phyloP scores from a whole-genome alignment of 75 land plant species.

The Larix kaempferi region DNA sequence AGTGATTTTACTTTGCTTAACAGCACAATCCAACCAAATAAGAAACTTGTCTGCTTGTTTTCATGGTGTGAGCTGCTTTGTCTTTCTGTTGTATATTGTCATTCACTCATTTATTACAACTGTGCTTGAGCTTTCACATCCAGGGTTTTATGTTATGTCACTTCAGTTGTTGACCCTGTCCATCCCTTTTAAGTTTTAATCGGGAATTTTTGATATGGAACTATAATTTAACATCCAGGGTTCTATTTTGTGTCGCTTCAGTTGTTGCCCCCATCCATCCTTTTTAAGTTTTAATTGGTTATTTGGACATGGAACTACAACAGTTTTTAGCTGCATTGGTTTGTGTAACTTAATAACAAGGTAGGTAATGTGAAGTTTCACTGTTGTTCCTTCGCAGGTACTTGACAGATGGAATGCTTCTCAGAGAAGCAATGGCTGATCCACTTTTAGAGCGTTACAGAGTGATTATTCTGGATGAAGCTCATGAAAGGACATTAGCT shows the following conservation, averaged over 20 bases:
- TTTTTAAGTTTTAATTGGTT: too few relatives aligned
- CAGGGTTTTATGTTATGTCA: background rate
- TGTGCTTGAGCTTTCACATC: background rate
- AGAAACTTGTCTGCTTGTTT: background rate
- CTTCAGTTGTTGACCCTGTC: background rate
- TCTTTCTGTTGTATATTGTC: too few relatives aligned
- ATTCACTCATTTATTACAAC: background rate
- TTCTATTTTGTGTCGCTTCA: background rate
- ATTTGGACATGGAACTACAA: too few relatives aligned
- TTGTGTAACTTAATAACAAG: too few relatives aligned
- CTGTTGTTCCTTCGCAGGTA: constrained; percentile 29
- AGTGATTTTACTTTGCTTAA: background rate
- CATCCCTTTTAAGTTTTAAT: too few relatives aligned
- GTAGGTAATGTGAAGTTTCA: too few relatives aligned
- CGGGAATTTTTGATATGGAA: too few relatives aligned
- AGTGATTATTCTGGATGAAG: constrained; percentile 96
- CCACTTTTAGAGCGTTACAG: constrained; percentile 88
- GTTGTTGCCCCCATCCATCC: background rate
- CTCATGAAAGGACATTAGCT: constrained; percentile 95
- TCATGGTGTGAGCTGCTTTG: too few relatives aligned
- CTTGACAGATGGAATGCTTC: constrained; percentile 97
- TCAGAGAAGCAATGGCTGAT: constrained; percentile 97
- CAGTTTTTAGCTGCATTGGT: too few relatives aligned
- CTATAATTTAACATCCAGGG: background rate
- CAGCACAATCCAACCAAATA: background rate